A percentile compares a stretch with the other conserved stretches of the same genome.
Evolutionary conservation across 148 eudicot genomes (phyloP).

Genomic region (Chenopodium quinoa): DNA sequence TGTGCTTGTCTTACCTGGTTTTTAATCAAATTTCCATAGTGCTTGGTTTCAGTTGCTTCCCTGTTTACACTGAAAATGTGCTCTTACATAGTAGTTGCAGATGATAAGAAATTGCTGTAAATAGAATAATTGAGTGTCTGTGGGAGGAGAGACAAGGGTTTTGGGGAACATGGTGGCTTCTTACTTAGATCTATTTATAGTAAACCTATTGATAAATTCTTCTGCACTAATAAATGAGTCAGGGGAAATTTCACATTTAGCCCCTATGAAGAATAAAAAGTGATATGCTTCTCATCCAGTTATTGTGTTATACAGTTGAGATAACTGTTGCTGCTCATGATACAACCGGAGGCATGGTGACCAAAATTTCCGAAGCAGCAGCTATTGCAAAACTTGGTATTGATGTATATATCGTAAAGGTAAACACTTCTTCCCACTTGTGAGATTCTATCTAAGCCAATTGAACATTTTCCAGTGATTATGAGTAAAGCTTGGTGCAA

Average conservation of each 20-base stretch:
- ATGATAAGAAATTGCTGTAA: not conserved
- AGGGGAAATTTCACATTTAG: not conserved
- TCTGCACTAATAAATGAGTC: not conserved
- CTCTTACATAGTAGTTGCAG: no score
- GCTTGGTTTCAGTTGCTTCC: no score
- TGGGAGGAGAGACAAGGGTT: not conserved
- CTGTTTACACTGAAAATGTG: no score
- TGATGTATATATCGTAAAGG: slow-evolving; percentile 92
- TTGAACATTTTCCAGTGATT: no score
- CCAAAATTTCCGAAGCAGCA: slow-evolving; percentile 91
- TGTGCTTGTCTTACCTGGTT: no score
- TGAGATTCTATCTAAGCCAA: not conserved
- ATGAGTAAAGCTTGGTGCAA: no score
- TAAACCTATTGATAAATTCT: not conserved
- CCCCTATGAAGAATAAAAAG: not conserved
- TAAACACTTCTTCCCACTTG: slow-evolving; percentile 17
- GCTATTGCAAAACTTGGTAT: slow-evolving; percentile 87
- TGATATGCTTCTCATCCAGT: slow-evolving; percentile 12
- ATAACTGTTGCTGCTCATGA: slow-evolving; percentile 88
- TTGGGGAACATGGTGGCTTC: not conserved
- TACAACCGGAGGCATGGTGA: slow-evolving; percentile 95
- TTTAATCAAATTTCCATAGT: no score
- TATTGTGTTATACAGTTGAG: slow-evolving; percentile 52
- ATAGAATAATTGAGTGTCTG: not conserved
- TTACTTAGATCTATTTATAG: not conserved